Conservation (phyloP, 805 yeast genomes). For the Sungouiozyma ichnusensis region DNA sequence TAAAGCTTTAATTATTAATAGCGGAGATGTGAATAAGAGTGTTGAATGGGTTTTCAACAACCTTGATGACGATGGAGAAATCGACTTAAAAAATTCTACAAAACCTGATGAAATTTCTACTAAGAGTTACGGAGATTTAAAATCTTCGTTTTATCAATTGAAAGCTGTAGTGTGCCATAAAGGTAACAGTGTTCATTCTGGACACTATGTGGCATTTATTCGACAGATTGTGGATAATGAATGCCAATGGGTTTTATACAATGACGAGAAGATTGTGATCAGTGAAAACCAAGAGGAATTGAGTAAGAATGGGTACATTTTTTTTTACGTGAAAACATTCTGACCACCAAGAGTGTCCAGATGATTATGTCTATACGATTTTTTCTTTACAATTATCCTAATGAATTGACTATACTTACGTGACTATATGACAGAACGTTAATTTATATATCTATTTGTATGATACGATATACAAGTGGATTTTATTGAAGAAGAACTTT, state of each 20-base stretch:
- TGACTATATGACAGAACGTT: too few relatives aligned
- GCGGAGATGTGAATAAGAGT: slow-evolving; percentile 59
- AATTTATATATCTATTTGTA: too few relatives aligned
- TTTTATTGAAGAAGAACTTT: too few relatives aligned
- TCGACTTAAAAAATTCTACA: slow-evolving; percentile 13
- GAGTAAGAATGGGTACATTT: slow-evolving; percentile 40
- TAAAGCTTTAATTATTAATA: slow-evolving; percentile 56
- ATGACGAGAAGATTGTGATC: slow-evolving; percentile 78
- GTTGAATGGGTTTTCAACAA: slow-evolving; percentile 85
- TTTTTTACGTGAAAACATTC: slow-evolving; percentile 19
- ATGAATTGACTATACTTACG: too few relatives aligned
- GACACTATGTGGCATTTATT: slow-evolving; percentile 80
- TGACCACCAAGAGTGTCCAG: too few relatives aligned
- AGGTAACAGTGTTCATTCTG: slow-evolving; percentile 82
- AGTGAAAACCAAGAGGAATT: slow-evolving; percentile 36
- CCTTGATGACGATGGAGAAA: slow-evolving; percentile 65
- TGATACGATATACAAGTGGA: too few relatives aligned
- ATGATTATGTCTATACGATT: too few relatives aligned
- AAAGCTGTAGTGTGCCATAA: slow-evolving; percentile 75
- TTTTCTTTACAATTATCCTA: too few relatives aligned
- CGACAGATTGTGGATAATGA: slow-evolving; percentile 32
- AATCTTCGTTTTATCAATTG: slow-evolving; percentile 27
- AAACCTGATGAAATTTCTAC: not conserved
- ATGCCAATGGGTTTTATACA: slow-evolving; percentile 63
- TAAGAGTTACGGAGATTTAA: slow-evolving; percentile 9